Evolutionary conservation across 805 yeast genomes (phyloP), one percentile per base, ranked within the genome.

Genomic region (Saccharomycopsis microspora): DNA sequence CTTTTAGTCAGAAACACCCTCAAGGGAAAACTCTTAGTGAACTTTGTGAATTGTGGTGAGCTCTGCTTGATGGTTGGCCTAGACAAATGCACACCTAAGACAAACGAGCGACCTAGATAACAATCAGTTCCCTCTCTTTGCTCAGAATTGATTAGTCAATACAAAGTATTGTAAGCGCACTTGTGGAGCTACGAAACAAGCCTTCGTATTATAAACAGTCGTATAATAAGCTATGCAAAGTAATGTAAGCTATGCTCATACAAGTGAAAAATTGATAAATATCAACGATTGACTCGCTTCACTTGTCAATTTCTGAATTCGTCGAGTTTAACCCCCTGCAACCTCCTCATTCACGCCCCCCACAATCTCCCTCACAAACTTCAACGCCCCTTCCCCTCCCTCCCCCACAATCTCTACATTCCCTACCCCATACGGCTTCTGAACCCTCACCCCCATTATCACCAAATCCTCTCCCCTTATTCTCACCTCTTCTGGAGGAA

Each of bases 401-500:
- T 30, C 43, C 11, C 32, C 38, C 4, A 40, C 32, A 31, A 39
- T 27, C 11, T 44, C 44, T 4, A 44, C 39, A 27, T 47, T 40
- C 4, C 42, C 38, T 5, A 41, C 11, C n/a, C 29, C 44, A 27
- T 34, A 49, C 3, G 52, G 52, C 32, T 42, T 43, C 19, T 34
- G 42, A 27, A 45, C 41, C 32, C 32, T 36, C 9, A 48, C 31
- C 7, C 32, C 42, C 29, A 48, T 32, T 6, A 42, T 34, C 29
- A 48, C 45, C 19, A 31, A 33, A 5, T 45, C 43, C 5, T 35
- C 19, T 7, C 42, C 30, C 10, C 34, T 42, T 27, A 46, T 46
- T n/a, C 10, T 27, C 11, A 51, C 32, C 32, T 51, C 54, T 31
- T 51, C 54, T 9, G 49, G 28, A 8, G 54, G 54, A 28, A 51